Base-by-base conservation (phyloP, 805 yeast genomes). In the Pichia phayaonensis region DNA sequence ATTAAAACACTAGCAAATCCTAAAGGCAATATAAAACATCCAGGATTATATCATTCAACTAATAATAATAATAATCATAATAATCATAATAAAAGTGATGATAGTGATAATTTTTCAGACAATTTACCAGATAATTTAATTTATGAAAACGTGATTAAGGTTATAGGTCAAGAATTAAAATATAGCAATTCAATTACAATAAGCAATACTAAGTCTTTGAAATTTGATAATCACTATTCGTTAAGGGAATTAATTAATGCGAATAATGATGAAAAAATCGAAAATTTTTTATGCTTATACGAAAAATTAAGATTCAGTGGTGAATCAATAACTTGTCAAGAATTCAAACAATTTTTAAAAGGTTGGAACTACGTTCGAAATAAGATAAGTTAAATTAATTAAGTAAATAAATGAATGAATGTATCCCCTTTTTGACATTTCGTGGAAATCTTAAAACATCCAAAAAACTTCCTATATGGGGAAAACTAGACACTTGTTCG, bases 241-340 rank as follows among this genome's bases (percentile, higher is more conserved):
- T 46, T 63, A 8, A 40, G 63, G 38, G 61, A 61, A 31, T 61
- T 72, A 3, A 61, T 70, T 40, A 57, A 77, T 36, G 64, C 61
- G 47, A 18, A 27, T 3, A 27, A 42, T 43, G 21, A 49, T 12
- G 34, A 45, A 21, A 44, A 44, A 12, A 27, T 62, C 5, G 55
- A 56, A 7, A 60, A 68, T 36, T 77, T 76, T 53, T 68, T 81
- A 4, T 70, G 68, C 4, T 63, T 78, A 15, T 90, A 88, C 67
- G 96, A 90, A 56, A 69, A 71, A 46, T 72, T 84, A 38, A 71
- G 88, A 52, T 90, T 81, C 64, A 77, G 92, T 7, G 85, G 86
- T 2, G 64, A 71, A 20, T 72, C 79, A 18, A 78, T 88, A 18
- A 65, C 75, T 1, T 81, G 83, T 55, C 70, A 68, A 4, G 84